Evolutionary conservation across 441 rosid species (phyloP), one percentile per base, ranked within the genome.

Genomic region (Macaranga tanarius): DNA sequence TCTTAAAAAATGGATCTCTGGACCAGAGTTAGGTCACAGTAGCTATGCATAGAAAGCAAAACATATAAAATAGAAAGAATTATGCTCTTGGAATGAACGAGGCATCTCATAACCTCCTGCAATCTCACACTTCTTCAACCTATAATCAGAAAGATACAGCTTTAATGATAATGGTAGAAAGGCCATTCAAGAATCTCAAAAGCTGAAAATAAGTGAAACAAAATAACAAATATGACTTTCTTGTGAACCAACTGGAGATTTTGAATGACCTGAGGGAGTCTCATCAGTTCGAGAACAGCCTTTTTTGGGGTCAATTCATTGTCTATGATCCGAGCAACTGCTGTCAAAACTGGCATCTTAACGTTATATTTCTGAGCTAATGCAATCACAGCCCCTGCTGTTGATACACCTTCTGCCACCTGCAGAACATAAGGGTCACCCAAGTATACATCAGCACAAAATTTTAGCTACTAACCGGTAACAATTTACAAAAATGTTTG

Each of bases 381-480:
- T 42, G 97, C 92, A 81, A 90, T 86, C 63, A 92, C 97, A 55
- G 96, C 97, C 68, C 98, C 97, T 0, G 98, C 98, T 0, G 96
- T 94, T 57, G 98, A 86, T 73, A 94, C 92, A 40, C 98, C 98
- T 84, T 94, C 98, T 23, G 96, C 98, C 47, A 94, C 96, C 97
- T 94, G 69, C 7, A 70, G 11, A 67, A 31, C 6, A 20, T 10
- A 1, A 60, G 9, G 44, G 31, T 61, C 25, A 22, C 23, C 22
- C 40, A 31, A 20, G 3, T 4, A 58, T 11, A 15, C 11, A 48
- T 60, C 44, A 72, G 67, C 64, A 62, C 65, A 59, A 75, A 56
- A 56, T 51, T 71, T 75, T 10, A 42, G 54, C 64, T 23, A 65
- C 62, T 58, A 74, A 38, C 23, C 42, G 22, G 28, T 59, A 52